Conservation (phyloP, 2,329 filamentous ascomycete species). For the Monilinia polystroma region DNA sequence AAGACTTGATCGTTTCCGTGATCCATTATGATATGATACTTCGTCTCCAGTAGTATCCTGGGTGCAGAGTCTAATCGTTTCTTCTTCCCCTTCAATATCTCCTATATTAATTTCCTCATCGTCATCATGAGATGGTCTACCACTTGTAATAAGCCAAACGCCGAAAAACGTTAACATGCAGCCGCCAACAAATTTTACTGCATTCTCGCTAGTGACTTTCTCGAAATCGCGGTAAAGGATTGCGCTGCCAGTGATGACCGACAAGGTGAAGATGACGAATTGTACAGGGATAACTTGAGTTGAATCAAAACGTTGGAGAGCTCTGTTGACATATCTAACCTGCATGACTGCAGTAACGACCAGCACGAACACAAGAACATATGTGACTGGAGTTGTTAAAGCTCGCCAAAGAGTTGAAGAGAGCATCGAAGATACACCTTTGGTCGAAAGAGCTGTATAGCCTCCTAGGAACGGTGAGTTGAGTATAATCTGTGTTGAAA, state of each 20-base stretch:
- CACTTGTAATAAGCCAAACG: slow-evolving; percentile 95
- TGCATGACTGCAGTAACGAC: slow-evolving; percentile 89
- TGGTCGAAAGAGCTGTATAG: slow-evolving; percentile 95
- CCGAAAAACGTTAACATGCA: slow-evolving; percentile 92
- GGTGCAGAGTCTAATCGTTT: slow-evolving; percentile 58
- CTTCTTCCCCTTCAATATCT: slow-evolving; percentile 62
- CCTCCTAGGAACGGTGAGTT: slow-evolving; percentile 57
- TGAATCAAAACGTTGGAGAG: slow-evolving; percentile 89
- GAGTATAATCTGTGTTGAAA: not conserved
- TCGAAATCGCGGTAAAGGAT: slow-evolving; percentile 95
- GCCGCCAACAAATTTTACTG: slow-evolving; percentile 82
- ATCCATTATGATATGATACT: slow-evolving; percentile 20
- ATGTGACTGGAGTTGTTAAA: slow-evolving; percentile 89
- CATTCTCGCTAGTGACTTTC: slow-evolving; percentile 69
- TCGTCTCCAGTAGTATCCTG: slow-evolving; percentile 46
- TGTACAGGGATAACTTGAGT: slow-evolving; percentile 98
- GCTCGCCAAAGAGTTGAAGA: slow-evolving; percentile 87
- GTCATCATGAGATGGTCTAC: slow-evolving; percentile 63
- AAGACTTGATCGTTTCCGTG: slow-evolving; percentile 25
- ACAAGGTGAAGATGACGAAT: slow-evolving; percentile 94
- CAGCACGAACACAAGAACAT: slow-evolving; percentile 76
- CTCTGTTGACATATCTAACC: slow-evolving; percentile 91
- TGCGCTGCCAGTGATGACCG: slow-evolving; percentile 91
- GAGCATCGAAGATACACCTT: slow-evolving; percentile 91
- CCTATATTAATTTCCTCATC: slow-evolving; percentile 60